Base-by-base conservation (phyloP, 768 basidiomycete species). In the Russula sp. region DNA sequence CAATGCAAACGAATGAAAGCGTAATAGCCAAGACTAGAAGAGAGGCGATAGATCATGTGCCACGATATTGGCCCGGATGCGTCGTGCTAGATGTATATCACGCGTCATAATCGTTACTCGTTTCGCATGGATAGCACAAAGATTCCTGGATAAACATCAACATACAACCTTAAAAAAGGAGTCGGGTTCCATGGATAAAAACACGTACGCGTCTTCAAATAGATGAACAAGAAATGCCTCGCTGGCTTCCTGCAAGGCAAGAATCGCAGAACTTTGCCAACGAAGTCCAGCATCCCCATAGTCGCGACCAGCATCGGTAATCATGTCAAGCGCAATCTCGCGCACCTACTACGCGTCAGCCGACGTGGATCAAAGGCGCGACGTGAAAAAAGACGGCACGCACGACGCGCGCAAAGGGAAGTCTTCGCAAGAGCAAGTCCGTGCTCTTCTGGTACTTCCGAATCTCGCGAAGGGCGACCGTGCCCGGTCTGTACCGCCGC, bases 31-130 rank as follows among this genome's bases (percentile, higher is more conserved):
- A n/a, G 48, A 16, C 13, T 22, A 5, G 20, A 2, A 10, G 40
- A 20, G 26, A 32, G 48, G 42, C 30, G 24, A 18, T 18, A 30
- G 38, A 90, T 79, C 64, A 65, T n/a, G n/a, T n/a, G 40, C 88
- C 88, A 56, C 86, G 87, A 88, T 90, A 94, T 52, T 88, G 87
- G 3, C 96, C 96, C 96, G 85, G 80, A 98, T 94, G 67, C 97
- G 84, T 60, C 97, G 83, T 26, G 97, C 97, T 58, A 99, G 87
- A 71, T 98, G 96, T 63, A 99, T 95, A 71, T 99, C 97, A 57
- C 89, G 84, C 61, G 94, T 93, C 95, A 98, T 98, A 70, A 98
- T 88, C 6, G 96, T 99, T 5, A 98, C 96, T 70, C 96, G 88
- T 76, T 96, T 98, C 18, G 96, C 96, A 72, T 98, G 96, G 69